Evolutionary conservation across 2,329 filamentous ascomycete genomes (phyloP), one percentile per base, ranked within the genome.

Genomic region (Colletotrichum trifolii): DNA sequence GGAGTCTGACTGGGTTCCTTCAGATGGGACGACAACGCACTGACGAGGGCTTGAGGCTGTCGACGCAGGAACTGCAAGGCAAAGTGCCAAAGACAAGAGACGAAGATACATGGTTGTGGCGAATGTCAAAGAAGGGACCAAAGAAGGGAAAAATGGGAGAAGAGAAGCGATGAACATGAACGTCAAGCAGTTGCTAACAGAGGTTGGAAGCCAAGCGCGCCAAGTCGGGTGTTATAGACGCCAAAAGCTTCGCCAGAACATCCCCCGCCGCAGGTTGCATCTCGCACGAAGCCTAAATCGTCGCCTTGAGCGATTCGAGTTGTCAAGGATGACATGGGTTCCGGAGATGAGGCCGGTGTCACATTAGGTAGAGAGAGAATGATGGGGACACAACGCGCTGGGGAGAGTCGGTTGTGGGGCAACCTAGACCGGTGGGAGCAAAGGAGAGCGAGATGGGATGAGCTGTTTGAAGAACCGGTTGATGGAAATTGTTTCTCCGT

Each of bases 1-100:
- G 2, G 79, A 77, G 68, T 82, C 79, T 55, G 81, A 78, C 3
- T 71, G 69, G 10, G 72, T 73, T 13, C 77, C 75, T 54, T 78
- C 74, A 10, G 78, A 78, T 17, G 75, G 72, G 7, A 60, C 43
- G 13, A 70, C 56, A 1, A 69, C 54, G 36, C 69, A 70, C n/a
- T 54, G 54, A 6, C 46, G 43, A 13, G 45, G 46, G 39, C 40
- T 46, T 6, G 58, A 46, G 12, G 42, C 25, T 2, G 58, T 57
- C 11, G 42, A 39, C 47, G 12, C 62, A 2, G 47, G 53, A 33
- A 13, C 40, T 8, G 52, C 62, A 13, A 65, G n/a, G 35, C 58
- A 62, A 4, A 62, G 7, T 8, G 59, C 62, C 15, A 65, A 33
- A 7, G 62, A 39, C 35, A 62, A 15, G 12, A 65, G 58, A 45